Percentiles rank a stretch among this genome's conserved stretches.
phyloP scores from a whole-genome alignment of 2,329 filamentous ascomycete genomes.

The Cadophora luteo-olivacea region DNA sequence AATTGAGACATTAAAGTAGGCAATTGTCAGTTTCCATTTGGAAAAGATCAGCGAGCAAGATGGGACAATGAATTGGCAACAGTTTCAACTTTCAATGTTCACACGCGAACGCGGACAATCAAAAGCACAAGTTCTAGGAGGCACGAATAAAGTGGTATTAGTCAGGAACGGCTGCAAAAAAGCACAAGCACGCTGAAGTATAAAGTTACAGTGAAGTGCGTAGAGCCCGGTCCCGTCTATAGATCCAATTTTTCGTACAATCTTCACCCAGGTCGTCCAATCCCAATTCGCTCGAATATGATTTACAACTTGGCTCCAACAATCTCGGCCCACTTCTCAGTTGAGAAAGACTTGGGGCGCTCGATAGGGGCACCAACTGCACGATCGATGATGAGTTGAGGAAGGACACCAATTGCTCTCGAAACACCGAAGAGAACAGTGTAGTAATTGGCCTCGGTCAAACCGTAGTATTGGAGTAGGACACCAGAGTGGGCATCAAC shows the following conservation, averaged over 20 bases:
- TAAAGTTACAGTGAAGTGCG: slow-evolving; percentile 45
- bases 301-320: slow-evolving; percentile 86
- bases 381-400: slow-evolving; percentile 99
- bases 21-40: not conserved
- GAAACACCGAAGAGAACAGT: slow-evolving; percentile 99
- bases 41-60: not conserved
- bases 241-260: slow-evolving; percentile 41
- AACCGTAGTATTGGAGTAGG: slow-evolving; percentile 98
- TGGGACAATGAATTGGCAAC: not conserved
- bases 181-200: slow-evolving; percentile 38
- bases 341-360: slow-evolving; percentile 98
- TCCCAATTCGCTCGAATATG: slow-evolving; percentile 11
- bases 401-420: slow-evolving; percentile 96
- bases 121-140: not conserved
- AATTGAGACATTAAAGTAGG: not conserved
- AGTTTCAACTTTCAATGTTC: not conserved
- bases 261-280: slow-evolving; percentile 12
- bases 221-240: slow-evolving; percentile 37
- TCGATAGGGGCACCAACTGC: slow-evolving; percentile 96
- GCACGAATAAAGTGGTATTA: slow-evolving; percentile 19
- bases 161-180: slow-evolving; percentile 33
- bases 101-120: not conserved
- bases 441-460: slow-evolving; percentile 99
- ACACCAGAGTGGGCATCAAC: slow-evolving; percentile 99
- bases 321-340: slow-evolving; percentile 94